Evolutionary conservation across 257 asterid species (phyloP), one percentile per base, ranked within the genome.

Genomic region (Avicennia marina): DNA sequence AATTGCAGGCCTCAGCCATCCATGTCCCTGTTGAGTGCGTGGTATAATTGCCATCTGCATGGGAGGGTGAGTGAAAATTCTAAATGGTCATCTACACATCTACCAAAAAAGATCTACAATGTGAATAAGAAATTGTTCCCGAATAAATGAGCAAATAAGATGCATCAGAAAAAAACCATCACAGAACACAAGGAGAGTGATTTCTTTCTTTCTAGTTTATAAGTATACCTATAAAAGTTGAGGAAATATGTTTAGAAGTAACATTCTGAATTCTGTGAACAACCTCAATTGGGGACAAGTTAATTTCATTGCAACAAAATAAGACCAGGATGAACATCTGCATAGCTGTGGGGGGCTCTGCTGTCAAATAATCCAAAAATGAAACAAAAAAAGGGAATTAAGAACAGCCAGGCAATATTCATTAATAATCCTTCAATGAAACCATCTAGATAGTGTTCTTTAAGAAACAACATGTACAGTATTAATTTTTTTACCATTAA

Each of bases 1-100:
- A 64, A 80, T 78, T 63, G 99, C 99, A 67, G 99, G 99, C 78
- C 99, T 84, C 72, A 93, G 82, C 97, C 96, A 93, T 58, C 99
- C 99, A 60, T 82, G 89, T 31, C 97, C 95, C 64, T 78, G 91
- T 16, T 80, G 89, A 58, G 89, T 75, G 61, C 91, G 95, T 20
- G 99, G 96, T 67, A 93, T 75, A 45, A 86, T 68, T 42, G 99
- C 84, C 95, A 93, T 93, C 99, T 93, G 83, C 72, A 74, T 26
- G 49, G 61, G 64, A 62, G 46, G 53, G 64, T 52, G 50, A n/a
- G n/a, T n/a, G n/a, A 44, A 58, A 39, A 34, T 4, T n/a, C n/a
- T n/a, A n/a, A n/a, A n/a, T n/a, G n/a, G n/a, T 32, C 11, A 17
- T 21, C 63, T 73, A 21, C 58, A 62, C 61, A 24, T 51, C 26